phyloP scores from a whole-genome alignment of 495 filamentous ascomycete species.

The Aspergillus sclerotiicarbonarius region DNA sequence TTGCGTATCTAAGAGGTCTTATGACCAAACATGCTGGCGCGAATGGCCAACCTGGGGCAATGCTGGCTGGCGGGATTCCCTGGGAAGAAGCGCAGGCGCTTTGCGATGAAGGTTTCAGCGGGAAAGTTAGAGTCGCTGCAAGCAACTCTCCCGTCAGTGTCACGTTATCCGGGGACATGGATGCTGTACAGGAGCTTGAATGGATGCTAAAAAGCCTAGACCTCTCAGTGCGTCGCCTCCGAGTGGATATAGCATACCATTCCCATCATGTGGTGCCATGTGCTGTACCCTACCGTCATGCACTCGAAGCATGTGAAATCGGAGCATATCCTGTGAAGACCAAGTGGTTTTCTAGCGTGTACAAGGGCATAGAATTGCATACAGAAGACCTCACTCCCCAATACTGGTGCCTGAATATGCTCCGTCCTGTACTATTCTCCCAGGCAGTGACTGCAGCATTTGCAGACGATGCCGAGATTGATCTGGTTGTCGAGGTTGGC shows the following conservation, averaged over 20 bases:
- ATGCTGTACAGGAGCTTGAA: slow-evolving; percentile 44
- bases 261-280: slow-evolving; percentile 54
- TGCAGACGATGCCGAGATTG: slow-evolving; percentile 21
- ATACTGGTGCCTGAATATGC: slow-evolving; percentile 14
- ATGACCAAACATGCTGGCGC: slow-evolving; percentile 3
- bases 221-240: slow-evolving; percentile 36
- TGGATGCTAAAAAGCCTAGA: slow-evolving; percentile 41
- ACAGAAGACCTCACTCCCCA: background rate
- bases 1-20: slow-evolving; percentile 54
- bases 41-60: slow-evolving; percentile 37
- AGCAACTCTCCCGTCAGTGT: slow-evolving; percentile 35
- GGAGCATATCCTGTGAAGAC: background rate
- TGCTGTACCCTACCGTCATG: slow-evolving; percentile 37
- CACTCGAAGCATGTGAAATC: slow-evolving; percentile 19
- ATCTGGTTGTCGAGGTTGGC: slow-evolving; percentile 46
- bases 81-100: slow-evolving; percentile 48
- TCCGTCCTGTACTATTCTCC: slow-evolving; percentile 14
- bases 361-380: background rate
- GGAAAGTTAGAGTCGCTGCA: slow-evolving; percentile 31
- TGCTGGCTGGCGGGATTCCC: slow-evolving; percentile 52
- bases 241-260: slow-evolving; percentile 57
- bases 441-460: slow-evolving; percentile 42
- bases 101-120: slow-evolving; percentile 30
- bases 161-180: slow-evolving; percentile 40
- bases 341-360: slow-evolving; percentile 32